phyloP scores from a whole-genome alignment of 257 asterid species.

The Fraxinus anomala region DNA sequence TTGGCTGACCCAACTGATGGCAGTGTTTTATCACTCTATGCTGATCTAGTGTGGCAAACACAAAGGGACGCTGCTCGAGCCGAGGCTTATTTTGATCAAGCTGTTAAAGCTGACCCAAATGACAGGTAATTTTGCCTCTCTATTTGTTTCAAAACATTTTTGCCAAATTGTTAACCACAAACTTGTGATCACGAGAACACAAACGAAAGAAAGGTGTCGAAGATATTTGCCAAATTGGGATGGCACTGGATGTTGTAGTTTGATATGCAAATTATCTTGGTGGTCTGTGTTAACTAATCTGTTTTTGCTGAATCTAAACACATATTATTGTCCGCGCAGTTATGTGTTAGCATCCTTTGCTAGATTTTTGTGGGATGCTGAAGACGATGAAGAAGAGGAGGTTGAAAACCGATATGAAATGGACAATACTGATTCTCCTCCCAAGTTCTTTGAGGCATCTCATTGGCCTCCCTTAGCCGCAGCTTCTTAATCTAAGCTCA shows the following conservation, averaged over 20 bases:
- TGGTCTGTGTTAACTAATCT: slow-evolving; percentile 5
- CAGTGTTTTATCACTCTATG: slow-evolving; percentile 73
- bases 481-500: slow-evolving; percentile 46
- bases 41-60: slow-evolving; percentile 80
- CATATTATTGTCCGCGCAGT: slow-evolving; percentile 36
- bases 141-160: neutral
- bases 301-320: slow-evolving; percentile 9
- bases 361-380: slow-evolving; percentile 82
- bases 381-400: slow-evolving; percentile 41
- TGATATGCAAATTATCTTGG: slow-evolving; percentile 22
- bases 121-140: slow-evolving; percentile 50
- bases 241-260: neutral
- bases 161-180: too few relatives aligned
- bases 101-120: slow-evolving; percentile 71
- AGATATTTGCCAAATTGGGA: neutral
- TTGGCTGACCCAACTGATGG: slow-evolving; percentile 70
- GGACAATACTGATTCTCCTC: slow-evolving; percentile 28
- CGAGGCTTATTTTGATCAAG: slow-evolving; percentile 73
- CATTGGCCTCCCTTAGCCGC: slow-evolving; percentile 56
- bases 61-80: slow-evolving; percentile 72
- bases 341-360: slow-evolving; percentile 84
- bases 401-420: slow-evolving; percentile 30
- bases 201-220: too few relatives aligned
- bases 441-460: slow-evolving; percentile 36
- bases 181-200: neutral